Base-by-base conservation (phyloP, 2,329 filamentous ascomycete genomes). In the Penicillium sp. region DNA sequence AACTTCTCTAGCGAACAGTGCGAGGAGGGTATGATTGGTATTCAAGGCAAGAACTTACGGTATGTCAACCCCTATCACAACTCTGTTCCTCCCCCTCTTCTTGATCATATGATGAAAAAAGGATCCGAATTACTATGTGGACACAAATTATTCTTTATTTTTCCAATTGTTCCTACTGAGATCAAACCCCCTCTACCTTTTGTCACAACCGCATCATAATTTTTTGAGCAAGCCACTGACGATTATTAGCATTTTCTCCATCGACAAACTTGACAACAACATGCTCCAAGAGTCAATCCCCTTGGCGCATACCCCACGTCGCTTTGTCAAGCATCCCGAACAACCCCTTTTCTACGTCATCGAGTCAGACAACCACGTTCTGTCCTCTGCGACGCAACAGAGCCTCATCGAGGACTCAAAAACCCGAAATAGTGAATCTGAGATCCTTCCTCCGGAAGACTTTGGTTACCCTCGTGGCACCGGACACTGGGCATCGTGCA, bases 111-210 rank as follows among this genome's bases (percentile, higher is more conserved):
- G 76, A 79, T 82, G 78, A 79, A 74, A 73, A 72, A 73, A 71
- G 70, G 73, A 75, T 68, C 68, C 60, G 71, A 75, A 77, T 51
- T 51, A 66, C 56, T 56, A 75, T 82, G 78, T 80, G 82, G 84
- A 83, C 69, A 37, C 74, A 79, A 78, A 68, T 72, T 70, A 73
- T 74, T 76, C 78, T 71, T 65, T 80, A 77, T 78, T 76, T 73
- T 73, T 84, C 89, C 92, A 96, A 96, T 96, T 96, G 93, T 96
- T 96, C 92, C 92, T 96, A 88, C 93, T 96, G 93, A 96, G 77
- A 80, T 73, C 71, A 64, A 66, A 12, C 30, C 17, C 30, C 6
- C 57, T 26, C 49, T 28, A 49, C 26, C n/a, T 44, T 26, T 30
- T 1, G 22, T 42, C 22, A 38, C 13, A 56, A 37, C 28, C 30